phyloP scores from a whole-genome alignment of 164 flowering plant species.

The Tinospora cordifolia region DNA sequence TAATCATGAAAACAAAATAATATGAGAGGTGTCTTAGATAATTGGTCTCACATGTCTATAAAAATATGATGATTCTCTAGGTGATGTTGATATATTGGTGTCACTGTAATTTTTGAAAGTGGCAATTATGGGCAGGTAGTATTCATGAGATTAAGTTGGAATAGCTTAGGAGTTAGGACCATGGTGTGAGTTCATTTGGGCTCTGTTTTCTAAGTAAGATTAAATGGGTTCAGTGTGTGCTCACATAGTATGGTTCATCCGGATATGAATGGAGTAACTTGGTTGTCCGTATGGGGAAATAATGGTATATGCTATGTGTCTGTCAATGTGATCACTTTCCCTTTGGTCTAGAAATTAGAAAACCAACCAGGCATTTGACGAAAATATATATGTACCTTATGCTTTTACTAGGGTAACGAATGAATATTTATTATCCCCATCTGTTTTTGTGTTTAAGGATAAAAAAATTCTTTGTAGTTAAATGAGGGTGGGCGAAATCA shows the following conservation, averaged over 20 bases:
- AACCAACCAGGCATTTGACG: too few species aligned
- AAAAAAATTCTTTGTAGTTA: too few species aligned
- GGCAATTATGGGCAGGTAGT: neutral
- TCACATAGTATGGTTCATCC: neutral
- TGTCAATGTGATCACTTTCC: too few species aligned
- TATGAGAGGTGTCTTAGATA: neutral
- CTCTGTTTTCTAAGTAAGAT: neutral
- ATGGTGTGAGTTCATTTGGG: too few species aligned
- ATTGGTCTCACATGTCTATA: neutral
- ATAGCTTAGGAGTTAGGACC: too few species aligned
- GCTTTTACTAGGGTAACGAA: too few species aligned
- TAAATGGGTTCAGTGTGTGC: neutral
- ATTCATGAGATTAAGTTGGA: neutral
- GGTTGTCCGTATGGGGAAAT: neutral
- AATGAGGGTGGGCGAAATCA: too few species aligned
- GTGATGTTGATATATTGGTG: neutral
- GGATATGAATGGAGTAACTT: neutral
- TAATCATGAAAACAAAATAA: neutral
- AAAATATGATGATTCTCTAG: neutral
- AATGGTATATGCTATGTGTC: too few species aligned
- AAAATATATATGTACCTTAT: too few species aligned
- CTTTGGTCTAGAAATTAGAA: too few species aligned
- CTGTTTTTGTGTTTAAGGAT: too few species aligned
- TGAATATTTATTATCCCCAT: too few species aligned
- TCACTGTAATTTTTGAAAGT: neutral